These are phyloP conservation scores for Hypoxylon sp. DNA, from an alignment of 2,329 filamentous ascomycete species.

Conservation along the genomic window DNA sequence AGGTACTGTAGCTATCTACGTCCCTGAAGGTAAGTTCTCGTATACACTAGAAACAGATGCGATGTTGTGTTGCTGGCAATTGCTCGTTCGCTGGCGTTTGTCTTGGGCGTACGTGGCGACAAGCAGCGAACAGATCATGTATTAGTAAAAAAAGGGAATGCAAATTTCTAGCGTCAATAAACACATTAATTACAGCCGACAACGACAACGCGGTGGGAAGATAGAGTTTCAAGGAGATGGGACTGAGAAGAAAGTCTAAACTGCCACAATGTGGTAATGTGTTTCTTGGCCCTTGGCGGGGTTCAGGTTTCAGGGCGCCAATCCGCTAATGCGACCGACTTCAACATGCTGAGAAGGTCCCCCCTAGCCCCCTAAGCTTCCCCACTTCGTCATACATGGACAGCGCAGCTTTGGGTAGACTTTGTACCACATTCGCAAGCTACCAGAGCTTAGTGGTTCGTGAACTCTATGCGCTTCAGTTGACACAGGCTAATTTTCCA, in stretches of 20 bases:
- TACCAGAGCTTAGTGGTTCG: too few relatives aligned
- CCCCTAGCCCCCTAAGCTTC: too few relatives aligned
- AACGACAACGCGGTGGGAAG: slow-evolving; percentile 22
- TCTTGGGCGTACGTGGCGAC: not conserved
- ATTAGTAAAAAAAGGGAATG: too few relatives aligned
- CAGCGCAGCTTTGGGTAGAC: too few relatives aligned
- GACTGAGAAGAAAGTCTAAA: slow-evolving; percentile 21
- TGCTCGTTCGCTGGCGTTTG: slow-evolving; percentile 7
- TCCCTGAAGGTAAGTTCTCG: slow-evolving; percentile 8
- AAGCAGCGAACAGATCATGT: too few relatives aligned
- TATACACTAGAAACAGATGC: not conserved
- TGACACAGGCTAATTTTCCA: too few relatives aligned
- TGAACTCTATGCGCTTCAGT: too few relatives aligned
- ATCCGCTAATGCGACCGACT: slow-evolving; percentile 37
- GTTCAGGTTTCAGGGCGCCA: slow-evolving; percentile 45
- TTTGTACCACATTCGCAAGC: too few relatives aligned
- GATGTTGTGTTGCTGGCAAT: slow-evolving; percentile 6
- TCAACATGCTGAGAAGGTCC: slow-evolving; percentile 3
- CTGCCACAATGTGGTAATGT: slow-evolving; percentile 20
- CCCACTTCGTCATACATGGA: slow-evolving; percentile 18
- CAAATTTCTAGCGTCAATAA: slow-evolving; percentile 14
- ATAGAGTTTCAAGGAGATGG: slow-evolving; percentile 29
- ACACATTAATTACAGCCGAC: slow-evolving; percentile 22
- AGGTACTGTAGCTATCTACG: slow-evolving; percentile 1
- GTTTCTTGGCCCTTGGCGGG: slow-evolving; percentile 41